A percentile compares a stretch with the other conserved stretches of the same genome.
phyloP scores from a whole-genome alignment of 164 flowering plant species.

The Chloranthus sessilifolius region DNA sequence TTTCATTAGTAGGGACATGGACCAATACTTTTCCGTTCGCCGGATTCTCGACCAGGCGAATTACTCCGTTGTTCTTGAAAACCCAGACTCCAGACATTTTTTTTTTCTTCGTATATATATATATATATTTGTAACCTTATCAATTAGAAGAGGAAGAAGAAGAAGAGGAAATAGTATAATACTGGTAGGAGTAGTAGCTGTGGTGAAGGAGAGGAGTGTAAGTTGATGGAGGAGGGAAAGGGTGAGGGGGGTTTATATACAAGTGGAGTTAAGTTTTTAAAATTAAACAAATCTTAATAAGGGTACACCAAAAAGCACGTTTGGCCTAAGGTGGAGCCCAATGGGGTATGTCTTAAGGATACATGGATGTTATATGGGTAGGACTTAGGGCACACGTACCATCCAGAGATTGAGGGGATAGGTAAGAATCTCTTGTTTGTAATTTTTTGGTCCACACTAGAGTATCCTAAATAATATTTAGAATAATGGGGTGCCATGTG shows the following conservation, averaged over 20 bases:
- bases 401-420: slow-evolving; percentile 16
- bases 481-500: neutral
- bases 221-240: neutral
- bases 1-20: slow-evolving; percentile 48
- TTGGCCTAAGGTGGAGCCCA: too few relatives aligned
- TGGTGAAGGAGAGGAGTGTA: neutral
- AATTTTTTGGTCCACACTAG: slow-evolving; percentile 2
- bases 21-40: slow-evolving; percentile 59
- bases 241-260: slow-evolving; percentile 15
- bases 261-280: slow-evolving; percentile 2
- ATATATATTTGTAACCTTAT: neutral
- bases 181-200: neutral
- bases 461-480: neutral
- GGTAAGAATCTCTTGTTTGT: slow-evolving; percentile 21
- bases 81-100: slow-evolving; percentile 93
- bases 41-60: slow-evolving; percentile 63
- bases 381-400: slow-evolving; percentile 7
- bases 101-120: neutral
- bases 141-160: neutral
- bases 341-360: too few relatives aligned
- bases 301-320: too few relatives aligned
- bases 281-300: too few relatives aligned
- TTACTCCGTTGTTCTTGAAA: slow-evolving; percentile 69
- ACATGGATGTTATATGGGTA: neutral
- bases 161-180: neutral